Base-by-base conservation (phyloP, 768 basidiomycete genomes). In the Rhodotorula babjevae region DNA sequence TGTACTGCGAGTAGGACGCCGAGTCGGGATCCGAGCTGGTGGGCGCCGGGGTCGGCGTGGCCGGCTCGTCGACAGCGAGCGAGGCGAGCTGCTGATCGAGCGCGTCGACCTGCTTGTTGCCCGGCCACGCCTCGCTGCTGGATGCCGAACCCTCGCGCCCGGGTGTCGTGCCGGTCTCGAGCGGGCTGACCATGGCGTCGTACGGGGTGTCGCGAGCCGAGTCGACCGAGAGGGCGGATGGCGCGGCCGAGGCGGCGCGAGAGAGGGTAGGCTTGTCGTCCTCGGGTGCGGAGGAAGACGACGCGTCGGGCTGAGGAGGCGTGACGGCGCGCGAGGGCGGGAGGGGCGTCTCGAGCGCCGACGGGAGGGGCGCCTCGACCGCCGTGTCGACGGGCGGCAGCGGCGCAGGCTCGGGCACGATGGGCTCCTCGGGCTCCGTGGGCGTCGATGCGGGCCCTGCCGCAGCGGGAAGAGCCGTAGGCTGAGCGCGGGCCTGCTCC, bases 171-270 rank as follows among this genome's bases (percentile, higher is more conserved):
- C 69, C 68, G 27, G 74, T 67, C 15, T 64, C 68, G 59, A 76
- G 68, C n/a, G 74, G 74, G 46, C 71, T 72, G 59, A 76, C 74
- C 53, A 76, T 58, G 29, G 65, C 40, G 1, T 66, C 74, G 68
- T 76, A 76, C 31, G 29, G 52, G 31, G 59, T 49, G 2, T 42
- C 56, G 31, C 33, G 40, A 31, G 40, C 15, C 3, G 56, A 55
- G 21, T n/a, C 52, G 12, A n/a, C 29, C 12, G 73, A 73, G 6
- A 29, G 2, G 7, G 44, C 46, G 15, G 70, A 69, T 1, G 63
- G 62, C 9, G 74, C 65, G 11, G 52, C 55, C 1, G 74, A 75
- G 5, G 62, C 33, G 15, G 65, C n/a, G 42, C 68, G 68, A 15
- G 55, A 57, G 18, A 65, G 67, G 11, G 62, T 33, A 11, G 61